These are phyloP conservation scores for Tylopilus subfusipes DNA, from an alignment of 768 basidiomycete species.

Conservation along the genomic window DNA sequence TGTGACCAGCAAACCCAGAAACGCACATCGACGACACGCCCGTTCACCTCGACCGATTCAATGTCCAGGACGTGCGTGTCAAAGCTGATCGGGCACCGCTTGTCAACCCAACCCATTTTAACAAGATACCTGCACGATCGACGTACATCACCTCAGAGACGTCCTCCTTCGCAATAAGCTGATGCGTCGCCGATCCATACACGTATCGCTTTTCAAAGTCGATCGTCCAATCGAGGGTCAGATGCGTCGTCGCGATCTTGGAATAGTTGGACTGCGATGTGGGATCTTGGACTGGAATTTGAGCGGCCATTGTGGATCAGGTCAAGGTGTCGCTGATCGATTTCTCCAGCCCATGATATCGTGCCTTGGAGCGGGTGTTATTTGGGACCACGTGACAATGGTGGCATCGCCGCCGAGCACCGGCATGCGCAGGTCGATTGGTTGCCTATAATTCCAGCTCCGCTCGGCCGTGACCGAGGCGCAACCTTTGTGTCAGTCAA, in stretches of 20 bases:
- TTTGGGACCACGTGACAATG: no score
- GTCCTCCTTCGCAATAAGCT: slow-evolving; percentile 36
- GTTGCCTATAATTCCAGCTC: no score
- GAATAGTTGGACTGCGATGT: slow-evolving; percentile 59
- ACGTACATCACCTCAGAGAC: slow-evolving; percentile 44
- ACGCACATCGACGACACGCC: slow-evolving; percentile 45
- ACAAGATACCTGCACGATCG: no score
- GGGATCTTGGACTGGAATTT: neutral
- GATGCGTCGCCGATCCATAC: slow-evolving; percentile 46
- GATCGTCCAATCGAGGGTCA: slow-evolving; percentile 54
- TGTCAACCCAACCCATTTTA: neutral
- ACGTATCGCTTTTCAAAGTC: slow-evolving; percentile 49
- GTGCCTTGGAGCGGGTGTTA: no score
- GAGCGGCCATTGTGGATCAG: slow-evolving; percentile 10
- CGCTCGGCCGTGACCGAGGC: no score
- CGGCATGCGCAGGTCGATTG: no score
- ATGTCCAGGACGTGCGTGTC: slow-evolving; percentile 58
- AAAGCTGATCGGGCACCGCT: slow-evolving; percentile 33
- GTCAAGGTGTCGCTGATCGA: no score
- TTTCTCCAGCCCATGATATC: no score
- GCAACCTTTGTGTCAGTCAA: no score
- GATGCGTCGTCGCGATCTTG: slow-evolving; percentile 44
- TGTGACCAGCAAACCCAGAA: no score
- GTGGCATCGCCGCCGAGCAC: no score
- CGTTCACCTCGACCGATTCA: slow-evolving; percentile 45